These are phyloP conservation scores for Hypoxylon perforatum DNA, from an alignment of 495 filamentous ascomycete genomes.

Conservation along the genomic window DNA sequence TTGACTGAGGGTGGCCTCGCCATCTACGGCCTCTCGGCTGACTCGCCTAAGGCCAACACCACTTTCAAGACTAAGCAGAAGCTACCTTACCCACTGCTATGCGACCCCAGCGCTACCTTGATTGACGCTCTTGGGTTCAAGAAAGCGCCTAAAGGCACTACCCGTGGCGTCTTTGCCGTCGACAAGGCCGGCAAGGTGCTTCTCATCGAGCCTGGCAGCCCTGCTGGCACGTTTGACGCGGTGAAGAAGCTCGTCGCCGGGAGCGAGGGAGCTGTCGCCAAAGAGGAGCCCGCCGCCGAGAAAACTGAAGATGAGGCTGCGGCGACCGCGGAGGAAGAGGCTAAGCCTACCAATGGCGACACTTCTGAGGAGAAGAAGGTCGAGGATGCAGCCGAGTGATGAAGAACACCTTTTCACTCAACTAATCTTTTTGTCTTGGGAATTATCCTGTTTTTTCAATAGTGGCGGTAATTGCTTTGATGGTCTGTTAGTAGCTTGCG, in stretches of 20 bases:
- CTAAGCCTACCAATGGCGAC: constrained; percentile 36
- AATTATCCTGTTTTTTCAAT: constrained; percentile 26
- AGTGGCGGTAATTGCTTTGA: constrained; percentile 17
- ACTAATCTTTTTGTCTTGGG: constrained; percentile 11
- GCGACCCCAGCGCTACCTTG: constrained; percentile 77
- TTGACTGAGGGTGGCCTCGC: constrained; percentile 83
- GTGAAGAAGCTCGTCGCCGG: constrained; percentile 63
- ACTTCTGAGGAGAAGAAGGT: constrained; percentile 39
- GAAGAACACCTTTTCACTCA: constrained; percentile 4
- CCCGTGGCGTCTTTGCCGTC: constrained; percentile 86
- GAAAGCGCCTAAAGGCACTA: constrained; percentile 80
- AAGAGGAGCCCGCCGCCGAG: constrained; percentile 35
- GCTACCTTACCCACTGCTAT: constrained; percentile 88
- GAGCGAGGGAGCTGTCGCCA: constrained; percentile 28
- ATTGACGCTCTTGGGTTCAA: constrained; percentile 81
- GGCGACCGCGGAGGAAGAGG: constrained; percentile 33
- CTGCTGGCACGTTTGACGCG: constrained; percentile 66
- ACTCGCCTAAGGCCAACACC: constrained; percentile 88
- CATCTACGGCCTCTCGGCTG: constrained; percentile 89
- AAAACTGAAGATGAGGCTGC: constrained; percentile 22
- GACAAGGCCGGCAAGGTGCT: constrained; percentile 79
- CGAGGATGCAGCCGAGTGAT: constrained; percentile 24
- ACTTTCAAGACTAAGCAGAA: constrained; percentile 90
- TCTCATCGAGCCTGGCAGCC: constrained; percentile 68
- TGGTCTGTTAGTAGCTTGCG: constrained; percentile 26